Evolutionary conservation across 768 basidiomycete genomes (phyloP).

Genomic region (Tulasnella sp.): DNA sequence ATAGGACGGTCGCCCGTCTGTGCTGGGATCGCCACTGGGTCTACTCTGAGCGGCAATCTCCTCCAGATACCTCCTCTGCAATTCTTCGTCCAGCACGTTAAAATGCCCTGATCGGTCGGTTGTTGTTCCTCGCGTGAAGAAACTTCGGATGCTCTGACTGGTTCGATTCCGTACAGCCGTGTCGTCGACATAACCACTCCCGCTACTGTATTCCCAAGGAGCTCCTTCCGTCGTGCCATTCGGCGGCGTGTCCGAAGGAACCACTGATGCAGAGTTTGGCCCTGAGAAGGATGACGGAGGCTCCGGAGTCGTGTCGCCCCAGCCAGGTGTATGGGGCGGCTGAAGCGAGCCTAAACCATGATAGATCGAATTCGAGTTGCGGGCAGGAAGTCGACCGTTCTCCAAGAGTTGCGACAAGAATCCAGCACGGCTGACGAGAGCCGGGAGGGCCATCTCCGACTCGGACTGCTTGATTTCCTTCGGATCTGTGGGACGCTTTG

Average conservation of each 20-base stretch:
- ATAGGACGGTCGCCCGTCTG: neutral
- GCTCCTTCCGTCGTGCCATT: neutral
- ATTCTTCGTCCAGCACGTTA: conserved; percentile 21
- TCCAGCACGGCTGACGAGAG: conserved; percentile 50
- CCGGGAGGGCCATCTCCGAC: conserved; percentile 48
- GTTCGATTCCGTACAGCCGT: conserved; percentile 16
- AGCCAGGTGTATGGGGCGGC: conserved; percentile 15
- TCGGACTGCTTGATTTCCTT: conserved; percentile 39
- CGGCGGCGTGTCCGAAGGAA: neutral
- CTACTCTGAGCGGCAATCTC: conserved; percentile 10
- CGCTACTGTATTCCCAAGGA: conserved; percentile 25
- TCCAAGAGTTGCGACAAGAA: conserved; percentile 49
- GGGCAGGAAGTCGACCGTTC: conserved; percentile 52
- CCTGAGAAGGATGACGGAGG: neutral
- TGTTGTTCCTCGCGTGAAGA: conserved; percentile 20
- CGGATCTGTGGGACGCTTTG: neutral
- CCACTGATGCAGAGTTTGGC: neutral
- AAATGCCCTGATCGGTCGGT: conserved; percentile 10
- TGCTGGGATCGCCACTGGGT: neutral
- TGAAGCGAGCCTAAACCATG: conserved; percentile 9
- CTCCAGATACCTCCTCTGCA: conserved; percentile 20
- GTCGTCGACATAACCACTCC: conserved; percentile 21
- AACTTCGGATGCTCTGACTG: conserved; percentile 24
- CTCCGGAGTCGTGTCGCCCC: neutral
- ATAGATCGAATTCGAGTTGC: conserved; percentile 38